Percentiles rank a stretch among this genome's conserved stretches.
Conservation (phyloP, 2,329 filamentous ascomycete genomes). For the Trichoderma hamatum region DNA sequence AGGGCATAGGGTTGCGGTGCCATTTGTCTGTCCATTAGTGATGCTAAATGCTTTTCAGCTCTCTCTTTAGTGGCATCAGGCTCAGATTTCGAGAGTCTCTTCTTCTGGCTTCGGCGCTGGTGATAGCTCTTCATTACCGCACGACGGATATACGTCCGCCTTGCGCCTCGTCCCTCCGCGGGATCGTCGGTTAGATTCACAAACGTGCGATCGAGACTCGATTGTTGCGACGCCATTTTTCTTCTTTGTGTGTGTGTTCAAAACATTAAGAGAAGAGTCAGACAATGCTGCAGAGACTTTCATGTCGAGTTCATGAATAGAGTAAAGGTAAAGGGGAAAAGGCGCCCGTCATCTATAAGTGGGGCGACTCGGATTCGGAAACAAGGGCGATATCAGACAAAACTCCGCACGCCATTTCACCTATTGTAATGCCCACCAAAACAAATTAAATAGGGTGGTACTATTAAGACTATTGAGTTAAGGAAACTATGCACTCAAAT, state of each 20-base stretch:
- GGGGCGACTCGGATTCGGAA: neutral
- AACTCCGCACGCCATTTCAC: conserved; percentile 7
- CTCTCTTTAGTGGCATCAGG: neutral
- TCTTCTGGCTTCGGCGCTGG: conserved; percentile 11
- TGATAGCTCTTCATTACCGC: conserved; percentile 24
- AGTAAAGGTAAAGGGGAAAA: neutral
- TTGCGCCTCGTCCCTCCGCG: neutral
- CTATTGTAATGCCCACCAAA: neutral
- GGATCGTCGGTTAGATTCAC: conserved; percentile 20
- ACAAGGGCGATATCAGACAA: neutral
- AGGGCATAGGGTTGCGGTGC: neutral
- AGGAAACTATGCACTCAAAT: neutral
- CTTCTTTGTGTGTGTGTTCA: neutral
- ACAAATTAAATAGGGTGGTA: neutral
- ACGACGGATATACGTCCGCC: conserved; percentile 19
- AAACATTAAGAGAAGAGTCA: neutral
- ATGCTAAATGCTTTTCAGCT: neutral
- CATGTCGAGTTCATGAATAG: neutral
- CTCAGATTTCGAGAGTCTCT: neutral
- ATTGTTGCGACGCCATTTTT: neutral
- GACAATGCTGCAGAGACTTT: neutral
- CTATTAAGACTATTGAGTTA: neutral
- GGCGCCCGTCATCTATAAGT: neutral
- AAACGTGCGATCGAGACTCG: conserved; percentile 6
- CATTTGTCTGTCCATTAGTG: neutral